Evolutionary conservation across 2,329 filamentous ascomycete species (phyloP), one percentile per base, ranked within the genome.

Genomic region (Acrodontium crateriforme): DNA sequence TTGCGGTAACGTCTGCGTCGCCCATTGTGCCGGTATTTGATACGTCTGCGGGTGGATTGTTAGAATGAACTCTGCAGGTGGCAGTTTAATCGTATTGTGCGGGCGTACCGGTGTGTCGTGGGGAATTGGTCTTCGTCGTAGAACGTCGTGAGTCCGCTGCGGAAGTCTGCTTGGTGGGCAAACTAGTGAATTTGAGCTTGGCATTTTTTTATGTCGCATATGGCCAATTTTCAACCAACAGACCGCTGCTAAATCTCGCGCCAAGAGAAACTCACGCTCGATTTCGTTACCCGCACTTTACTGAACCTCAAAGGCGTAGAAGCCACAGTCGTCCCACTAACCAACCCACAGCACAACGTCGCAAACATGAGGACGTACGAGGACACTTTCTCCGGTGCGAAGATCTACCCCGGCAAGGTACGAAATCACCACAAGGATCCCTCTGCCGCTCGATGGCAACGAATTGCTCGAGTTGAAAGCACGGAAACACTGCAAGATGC

Each of bases 361-460:
- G 60, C 60, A 67, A 74, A 67, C 57, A 77, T 77, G 72, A 69
- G 72, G 68, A 76, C 72, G 62, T 80, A 78, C 74, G 75, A 80
- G 66, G 75, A 80, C 58, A 69, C 71, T 54, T 80, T 80, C 71
- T 75, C 70, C 62, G 75, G 74, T 55, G 65, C 73, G 64, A 79
- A 77, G 68, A 79, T 80, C 65, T 80, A 79, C 69, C 75, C 75
- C 55, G 75, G 75, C 63, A 79, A 79, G 75, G 75, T 79, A 68
- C 36, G 41, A 12, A 25, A 29, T 18, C 27, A 26, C 25, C 21
- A n/a, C n/a, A n/a, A n/a, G n/a, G 18, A 18, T 24, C 26, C 16
- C 24, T 5, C 19, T 17, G 28, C 24, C 18, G 9, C 10, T 11
- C 9, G 25, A 27, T 20, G 10, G 17, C 17, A 27, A 20, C 25